phyloP scores from a whole-genome alignment of 2,329 filamentous ascomycete genomes.

The Botrytis deweyae region DNA sequence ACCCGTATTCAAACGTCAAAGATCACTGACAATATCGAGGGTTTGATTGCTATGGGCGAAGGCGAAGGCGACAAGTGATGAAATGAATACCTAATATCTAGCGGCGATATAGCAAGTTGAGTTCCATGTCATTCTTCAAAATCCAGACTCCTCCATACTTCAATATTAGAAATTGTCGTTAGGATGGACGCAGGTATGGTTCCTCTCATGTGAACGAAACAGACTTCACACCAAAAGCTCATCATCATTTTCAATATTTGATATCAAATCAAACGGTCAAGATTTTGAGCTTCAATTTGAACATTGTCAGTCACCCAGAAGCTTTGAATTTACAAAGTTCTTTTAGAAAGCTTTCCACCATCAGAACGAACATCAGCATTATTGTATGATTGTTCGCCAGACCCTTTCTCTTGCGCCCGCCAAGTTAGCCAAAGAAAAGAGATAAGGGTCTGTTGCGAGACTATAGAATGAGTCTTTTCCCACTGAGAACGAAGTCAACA shows the following conservation, averaged over 20 bases:
- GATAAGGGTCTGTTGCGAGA: too few relatives aligned
- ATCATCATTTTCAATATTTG: not conserved
- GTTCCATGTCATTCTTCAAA: too few relatives aligned
- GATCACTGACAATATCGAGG: not conserved
- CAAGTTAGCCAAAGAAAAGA: too few relatives aligned
- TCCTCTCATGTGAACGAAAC: not conserved
- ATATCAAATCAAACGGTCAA: not conserved
- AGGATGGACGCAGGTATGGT: not conserved
- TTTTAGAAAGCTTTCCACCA: not conserved
- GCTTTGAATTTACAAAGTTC: fast-evolving
- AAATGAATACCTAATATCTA: not conserved
- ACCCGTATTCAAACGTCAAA: not conserved
- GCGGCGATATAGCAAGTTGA: not conserved
- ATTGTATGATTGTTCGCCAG: not conserved
- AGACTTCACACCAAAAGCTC: not conserved
- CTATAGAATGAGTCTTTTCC: too few relatives aligned
- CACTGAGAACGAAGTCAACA: too few relatives aligned
- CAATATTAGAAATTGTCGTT: not conserved
- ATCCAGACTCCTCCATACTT: not conserved
- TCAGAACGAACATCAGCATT: not conserved
- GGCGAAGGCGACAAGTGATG: not conserved
- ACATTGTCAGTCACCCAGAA: not conserved
- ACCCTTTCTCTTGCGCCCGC: too few relatives aligned
- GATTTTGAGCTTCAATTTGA: not conserved
- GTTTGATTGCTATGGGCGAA: not conserved